Evolutionary conservation across 2,329 filamentous ascomycete species (phyloP).

Genomic region (Verticillium alfalfae): DNA sequence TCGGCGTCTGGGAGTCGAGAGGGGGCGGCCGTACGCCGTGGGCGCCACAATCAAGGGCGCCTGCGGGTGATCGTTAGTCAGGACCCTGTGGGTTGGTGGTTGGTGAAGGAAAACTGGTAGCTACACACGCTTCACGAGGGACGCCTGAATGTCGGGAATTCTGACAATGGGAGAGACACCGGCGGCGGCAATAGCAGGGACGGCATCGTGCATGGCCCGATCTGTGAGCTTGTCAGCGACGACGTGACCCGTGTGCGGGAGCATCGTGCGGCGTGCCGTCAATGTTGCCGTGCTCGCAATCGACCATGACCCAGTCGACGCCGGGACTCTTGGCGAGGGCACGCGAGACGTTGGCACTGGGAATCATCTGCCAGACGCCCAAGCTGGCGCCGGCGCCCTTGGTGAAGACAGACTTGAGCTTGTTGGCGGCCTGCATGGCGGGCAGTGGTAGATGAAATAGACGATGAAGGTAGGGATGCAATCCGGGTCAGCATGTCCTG

Average conservation of each 20-base stretch:
- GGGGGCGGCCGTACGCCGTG: conserved; percentile 38
- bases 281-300: conserved; percentile 48
- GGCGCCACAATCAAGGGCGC: conserved; percentile 52
- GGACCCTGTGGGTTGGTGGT: not conserved
- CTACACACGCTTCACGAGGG: conserved; percentile 49
- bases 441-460: not conserved
- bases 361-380: conserved; percentile 60
- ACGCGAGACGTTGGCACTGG: conserved; percentile 53
- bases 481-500: not conserved
- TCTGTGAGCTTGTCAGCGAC: conserved; percentile 20
- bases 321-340: conserved; percentile 54
- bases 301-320: conserved; percentile 61
- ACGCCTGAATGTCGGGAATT: conserved; percentile 50
- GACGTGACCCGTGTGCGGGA: too few species aligned
- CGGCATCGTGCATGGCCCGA: conserved; percentile 46
- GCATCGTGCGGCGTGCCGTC: conserved; percentile 33
- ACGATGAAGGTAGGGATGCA: not conserved
- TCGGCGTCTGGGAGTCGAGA: not conserved
- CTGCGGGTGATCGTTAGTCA: conserved; percentile 17
- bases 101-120: too few species aligned
- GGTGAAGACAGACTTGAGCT: conserved; percentile 42
- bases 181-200: conserved; percentile 43
- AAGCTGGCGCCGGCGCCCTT: conserved; percentile 41
- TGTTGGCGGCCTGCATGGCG: conserved; percentile 39
- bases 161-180: conserved; percentile 39